A percentile compares a stretch with the other conserved stretches of the same genome.
Evolutionary conservation across 1,139 yeast genomes (phyloP).

Genomic region (Scheffersomyces stambukii): DNA sequence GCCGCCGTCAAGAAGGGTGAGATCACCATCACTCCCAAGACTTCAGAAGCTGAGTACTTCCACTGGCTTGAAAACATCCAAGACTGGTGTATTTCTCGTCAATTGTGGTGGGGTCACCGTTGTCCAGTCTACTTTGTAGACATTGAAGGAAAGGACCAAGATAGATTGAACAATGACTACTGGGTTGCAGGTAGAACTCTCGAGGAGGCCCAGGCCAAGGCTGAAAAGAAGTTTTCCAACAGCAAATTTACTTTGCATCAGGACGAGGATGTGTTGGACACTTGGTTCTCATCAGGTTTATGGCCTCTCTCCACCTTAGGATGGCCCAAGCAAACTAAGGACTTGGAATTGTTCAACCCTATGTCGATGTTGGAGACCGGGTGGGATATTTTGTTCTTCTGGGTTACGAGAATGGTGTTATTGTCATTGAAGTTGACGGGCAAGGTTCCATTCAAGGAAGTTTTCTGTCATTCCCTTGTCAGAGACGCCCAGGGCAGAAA

Average conservation of each 20-base stretch:
- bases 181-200: slow-evolving; percentile 89
- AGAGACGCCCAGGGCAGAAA: slow-evolving; percentile 99
- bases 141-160: slow-evolving; percentile 67
- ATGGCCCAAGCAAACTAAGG: slow-evolving; percentile 83
- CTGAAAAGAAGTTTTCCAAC: slow-evolving; percentile 66
- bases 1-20: slow-evolving; percentile 81
- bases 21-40: slow-evolving; percentile 77
- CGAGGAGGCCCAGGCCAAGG: slow-evolving; percentile 84
- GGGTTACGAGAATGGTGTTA: slow-evolving; percentile 97
- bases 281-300: slow-evolving; percentile 97
- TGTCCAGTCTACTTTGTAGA: slow-evolving; percentile 92
- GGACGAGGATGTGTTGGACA: slow-evolving; percentile 97
- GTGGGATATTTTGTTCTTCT: slow-evolving; percentile 98
- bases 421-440: slow-evolving; percentile 89
- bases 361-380: slow-evolving; percentile 96
- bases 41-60: slow-evolving; percentile 90
- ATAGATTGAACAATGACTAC: slow-evolving; percentile 59
- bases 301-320: slow-evolving; percentile 98
- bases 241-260: slow-evolving; percentile 74
- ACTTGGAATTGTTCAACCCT: slow-evolving; percentile 77
- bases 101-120: slow-evolving; percentile 99
- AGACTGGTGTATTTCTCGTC: slow-evolving; percentile 99
- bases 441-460: slow-evolving; percentile 88
- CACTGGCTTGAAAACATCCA: slow-evolving; percentile 95
- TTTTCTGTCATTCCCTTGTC: slow-evolving; percentile 95